Evolutionary conservation across 2,329 filamentous ascomycete species (phyloP).

Genomic region (Talaromyces sp.): DNA sequence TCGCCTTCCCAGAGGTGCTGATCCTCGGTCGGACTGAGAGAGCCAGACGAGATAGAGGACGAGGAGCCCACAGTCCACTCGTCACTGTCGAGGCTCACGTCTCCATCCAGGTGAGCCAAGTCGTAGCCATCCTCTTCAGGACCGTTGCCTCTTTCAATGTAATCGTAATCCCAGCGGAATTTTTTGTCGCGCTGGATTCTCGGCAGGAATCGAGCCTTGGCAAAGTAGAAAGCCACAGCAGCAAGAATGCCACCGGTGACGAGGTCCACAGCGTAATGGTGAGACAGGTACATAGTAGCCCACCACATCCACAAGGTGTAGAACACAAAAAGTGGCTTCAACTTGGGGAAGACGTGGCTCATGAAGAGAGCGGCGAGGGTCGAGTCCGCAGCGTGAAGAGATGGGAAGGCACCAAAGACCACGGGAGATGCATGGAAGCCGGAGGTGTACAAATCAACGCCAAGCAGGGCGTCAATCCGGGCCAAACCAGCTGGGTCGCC

Average conservation of each 20-base stretch:
- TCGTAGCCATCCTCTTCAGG: conserved; percentile 47
- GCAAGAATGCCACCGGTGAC: conserved; percentile 77
- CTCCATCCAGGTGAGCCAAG: conserved; percentile 52
- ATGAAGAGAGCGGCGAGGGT: conserved; percentile 89
- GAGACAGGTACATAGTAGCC: conserved; percentile 96
- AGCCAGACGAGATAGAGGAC: conserved; percentile 64
- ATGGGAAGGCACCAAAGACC: conserved; percentile 93
- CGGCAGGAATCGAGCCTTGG: conserved; percentile 74
- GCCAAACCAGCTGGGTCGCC: conserved; percentile 86
- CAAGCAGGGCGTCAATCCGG: conserved; percentile 82
- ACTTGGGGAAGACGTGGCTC: conserved; percentile 81
- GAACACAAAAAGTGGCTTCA: conserved; percentile 70
- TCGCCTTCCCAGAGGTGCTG: conserved; percentile 43
- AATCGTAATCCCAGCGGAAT: conserved; percentile 93
- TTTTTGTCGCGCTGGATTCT: conserved; percentile 76
- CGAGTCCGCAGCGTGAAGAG: conserved; percentile 82
- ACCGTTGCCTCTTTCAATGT: conserved; percentile 73
- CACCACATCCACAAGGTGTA: conserved; percentile 96
- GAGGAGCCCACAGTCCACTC: conserved; percentile 88
- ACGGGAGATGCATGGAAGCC: conserved; percentile 85
- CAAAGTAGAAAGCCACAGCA: conserved; percentile 73
- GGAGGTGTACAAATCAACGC: conserved; percentile 87
- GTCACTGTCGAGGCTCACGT: conserved; percentile 63
- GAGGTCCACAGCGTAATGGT: conserved; percentile 93
- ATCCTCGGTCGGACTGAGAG: conserved; percentile 58